Evolutionary conservation across 805 yeast species (phyloP).

Genomic region (Dipodascus geniculatus): DNA sequence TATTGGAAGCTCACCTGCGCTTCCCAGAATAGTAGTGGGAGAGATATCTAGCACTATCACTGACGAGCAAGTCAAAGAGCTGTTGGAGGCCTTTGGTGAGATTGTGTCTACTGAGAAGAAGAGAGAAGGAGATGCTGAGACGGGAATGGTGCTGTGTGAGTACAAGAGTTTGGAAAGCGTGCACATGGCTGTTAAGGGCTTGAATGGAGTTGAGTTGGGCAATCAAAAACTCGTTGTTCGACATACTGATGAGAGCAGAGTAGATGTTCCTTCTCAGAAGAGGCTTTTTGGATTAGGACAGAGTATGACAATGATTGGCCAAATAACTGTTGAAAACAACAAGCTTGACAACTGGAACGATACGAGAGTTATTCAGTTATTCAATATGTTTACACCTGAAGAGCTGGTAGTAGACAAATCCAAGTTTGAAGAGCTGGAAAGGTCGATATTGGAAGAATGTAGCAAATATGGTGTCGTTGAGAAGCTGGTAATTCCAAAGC

Average conservation of each 20-base stretch:
- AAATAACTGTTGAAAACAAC: slow-evolving; percentile 17
- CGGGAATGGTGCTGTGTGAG: slow-evolving; percentile 48
- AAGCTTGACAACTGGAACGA: slow-evolving; percentile 1
- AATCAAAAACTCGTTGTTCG: slow-evolving; percentile 28
- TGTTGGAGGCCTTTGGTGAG: slow-evolving; percentile 31
- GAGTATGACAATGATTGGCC: slow-evolving; percentile 18
- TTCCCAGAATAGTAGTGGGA: slow-evolving; percentile 35
- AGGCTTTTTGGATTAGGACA: slow-evolving; percentile 22
- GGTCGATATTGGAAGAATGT: slow-evolving; percentile 42
- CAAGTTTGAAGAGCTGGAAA: slow-evolving; percentile 36
- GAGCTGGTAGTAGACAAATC: slow-evolving; percentile 42
- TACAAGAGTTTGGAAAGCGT: slow-evolving; percentile 20
- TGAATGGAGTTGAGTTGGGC: slow-evolving; percentile 29
- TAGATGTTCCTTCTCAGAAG: slow-evolving; percentile 11
- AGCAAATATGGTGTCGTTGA: slow-evolving; percentile 39
- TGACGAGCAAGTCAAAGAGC: slow-evolving; percentile 33
- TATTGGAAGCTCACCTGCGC: slow-evolving; percentile 33
- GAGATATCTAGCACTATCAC: slow-evolving; percentile 34
- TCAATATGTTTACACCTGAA: slow-evolving; percentile 54
- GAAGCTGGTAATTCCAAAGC: slow-evolving; percentile 51
- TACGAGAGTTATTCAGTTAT: slow-evolving; percentile 42
- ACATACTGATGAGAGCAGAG: slow-evolving; percentile 25
- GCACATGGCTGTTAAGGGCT: slow-evolving; percentile 22
- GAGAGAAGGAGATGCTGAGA: not conserved
- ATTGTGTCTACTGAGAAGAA: slow-evolving; percentile 38